Evolutionary conservation across 1,139 yeast species (phyloP).

Genomic region (Yamadazyma epiphylla): DNA sequence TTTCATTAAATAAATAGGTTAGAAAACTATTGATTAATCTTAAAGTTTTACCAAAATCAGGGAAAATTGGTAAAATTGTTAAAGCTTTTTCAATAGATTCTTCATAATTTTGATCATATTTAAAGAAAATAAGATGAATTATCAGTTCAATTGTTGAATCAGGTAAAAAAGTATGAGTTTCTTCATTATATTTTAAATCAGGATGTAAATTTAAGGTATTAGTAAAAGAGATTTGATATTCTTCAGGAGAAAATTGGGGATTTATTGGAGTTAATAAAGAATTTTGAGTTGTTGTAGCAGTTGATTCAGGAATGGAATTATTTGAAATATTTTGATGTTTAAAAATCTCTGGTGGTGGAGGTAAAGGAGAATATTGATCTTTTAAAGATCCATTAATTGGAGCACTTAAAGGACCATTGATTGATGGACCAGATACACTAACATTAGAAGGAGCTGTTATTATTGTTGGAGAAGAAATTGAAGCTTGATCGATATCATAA

Average conservation of each 20-base stretch:
- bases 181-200: conserved; percentile 52
- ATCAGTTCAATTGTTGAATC: conserved; percentile 55
- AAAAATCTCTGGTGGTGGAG: conserved; percentile 9
- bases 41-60: conserved; percentile 53
- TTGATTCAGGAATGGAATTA: conserved; percentile 5
- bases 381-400: conserved; percentile 3
- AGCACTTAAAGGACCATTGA: conserved; percentile 5
- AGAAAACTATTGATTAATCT: conserved; percentile 28
- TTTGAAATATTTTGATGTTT: conserved; percentile 7
- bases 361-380: background rate
- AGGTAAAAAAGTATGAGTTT: conserved; percentile 9
- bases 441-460: background rate
- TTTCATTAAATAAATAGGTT: conserved; percentile 16
- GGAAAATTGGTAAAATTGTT: conserved; percentile 61
- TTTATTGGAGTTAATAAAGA: conserved; percentile 5
- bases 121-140: conserved; percentile 67
- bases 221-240: conserved; percentile 21
- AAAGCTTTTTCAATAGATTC: conserved; percentile 43
- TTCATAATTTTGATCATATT: conserved; percentile 13
- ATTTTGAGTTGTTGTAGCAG: background rate
- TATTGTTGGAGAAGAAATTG: conserved; percentile 9
- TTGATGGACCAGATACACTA: conserved; percentile 1
- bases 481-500: conserved; percentile 8
- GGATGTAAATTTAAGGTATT: conserved; percentile 57
- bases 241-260: conserved; percentile 8